Conservation (phyloP, 108 stramenopile genomes). For the Ochromonas danica region DNA sequence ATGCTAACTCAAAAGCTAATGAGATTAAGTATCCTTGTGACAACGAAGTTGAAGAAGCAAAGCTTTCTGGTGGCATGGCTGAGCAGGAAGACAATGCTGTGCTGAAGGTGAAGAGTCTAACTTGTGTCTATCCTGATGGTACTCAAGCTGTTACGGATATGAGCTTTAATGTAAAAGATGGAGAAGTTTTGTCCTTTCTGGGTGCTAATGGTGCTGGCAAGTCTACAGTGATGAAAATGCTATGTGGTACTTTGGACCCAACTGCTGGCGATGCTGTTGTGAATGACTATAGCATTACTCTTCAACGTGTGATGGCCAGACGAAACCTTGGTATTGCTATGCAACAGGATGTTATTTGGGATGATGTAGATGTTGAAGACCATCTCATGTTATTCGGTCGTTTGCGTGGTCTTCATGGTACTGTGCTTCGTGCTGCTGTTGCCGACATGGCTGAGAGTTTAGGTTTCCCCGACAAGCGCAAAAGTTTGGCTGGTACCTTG, state of each 20-base stretch:
- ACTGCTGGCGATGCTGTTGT: constrained; percentile 29
- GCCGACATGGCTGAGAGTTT: constrained; percentile 13
- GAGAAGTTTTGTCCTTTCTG: constrained; percentile 38
- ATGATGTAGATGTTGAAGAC: constrained; percentile 23
- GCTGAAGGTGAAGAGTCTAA: constrained; percentile 11
- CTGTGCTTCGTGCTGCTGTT: neutral
- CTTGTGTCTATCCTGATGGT: constrained; percentile 37
- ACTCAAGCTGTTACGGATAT: constrained; percentile 38
- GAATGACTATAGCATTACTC: constrained; percentile 31
- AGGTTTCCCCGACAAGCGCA: constrained; percentile 29
- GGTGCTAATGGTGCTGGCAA: constrained; percentile 37
- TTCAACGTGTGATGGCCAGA: neutral
- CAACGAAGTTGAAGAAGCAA: neutral
- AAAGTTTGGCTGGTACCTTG: constrained; percentile 20
- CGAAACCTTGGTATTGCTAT: constrained; percentile 31
- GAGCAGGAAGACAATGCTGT: constrained; percentile 17
- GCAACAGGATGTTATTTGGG: constrained; percentile 35
- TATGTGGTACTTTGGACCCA: constrained; percentile 28
- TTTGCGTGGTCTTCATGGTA: constrained; percentile 25
- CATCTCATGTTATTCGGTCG: constrained; percentile 27
- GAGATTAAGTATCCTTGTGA: constrained; percentile 21
- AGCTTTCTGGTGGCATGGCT: neutral
- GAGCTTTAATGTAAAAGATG: constrained; percentile 11
- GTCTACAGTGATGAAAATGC: constrained; percentile 14
- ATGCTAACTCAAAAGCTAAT: neutral